Percentiles rank a stretch among this genome's conserved stretches.
These are phyloP conservation scores for Podaxis carcinomalis DNA, from an alignment of 768 basidiomycete genomes.

Conservation along the genomic window DNA sequence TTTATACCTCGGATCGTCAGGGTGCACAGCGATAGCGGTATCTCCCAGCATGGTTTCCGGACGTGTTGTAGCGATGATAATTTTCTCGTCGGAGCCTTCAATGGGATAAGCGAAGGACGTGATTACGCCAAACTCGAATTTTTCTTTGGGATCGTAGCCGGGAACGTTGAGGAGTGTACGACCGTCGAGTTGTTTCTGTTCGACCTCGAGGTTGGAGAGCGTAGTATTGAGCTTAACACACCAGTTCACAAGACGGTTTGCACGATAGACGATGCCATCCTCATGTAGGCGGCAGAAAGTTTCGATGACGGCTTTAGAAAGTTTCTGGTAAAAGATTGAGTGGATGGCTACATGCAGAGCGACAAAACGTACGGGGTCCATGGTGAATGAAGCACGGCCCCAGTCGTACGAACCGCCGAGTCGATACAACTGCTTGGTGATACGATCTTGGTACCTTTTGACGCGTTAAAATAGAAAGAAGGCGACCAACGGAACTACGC, in stretches of 20 bases:
- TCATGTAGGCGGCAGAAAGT: constrained; percentile 90
- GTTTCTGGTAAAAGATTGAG: constrained; percentile 34
- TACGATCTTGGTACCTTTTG: constrained; percentile 83
- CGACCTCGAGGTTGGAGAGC: constrained; percentile 97
- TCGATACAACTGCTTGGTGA: constrained; percentile 83
- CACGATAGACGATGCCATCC: constrained; percentile 89
- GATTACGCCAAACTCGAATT: constrained; percentile 95
- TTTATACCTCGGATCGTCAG: constrained; percentile 87
- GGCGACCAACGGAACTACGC: constrained; percentile 23
- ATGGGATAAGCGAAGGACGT: constrained; percentile 95
- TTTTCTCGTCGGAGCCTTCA: constrained; percentile 88
- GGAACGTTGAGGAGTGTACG: constrained; percentile 86
- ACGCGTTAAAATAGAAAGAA: neutral
- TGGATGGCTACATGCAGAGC: neutral
- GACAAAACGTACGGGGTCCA: constrained; percentile 65
- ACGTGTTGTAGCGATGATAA: constrained; percentile 94
- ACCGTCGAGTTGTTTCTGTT: constrained; percentile 84
- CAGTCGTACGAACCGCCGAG: constrained; percentile 95
- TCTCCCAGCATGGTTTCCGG: constrained; percentile 99
- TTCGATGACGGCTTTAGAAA: constrained; percentile 86
- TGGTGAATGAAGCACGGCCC: constrained; percentile 92
- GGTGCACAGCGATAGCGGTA: constrained; percentile 95
- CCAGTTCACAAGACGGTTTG: constrained; percentile 97
- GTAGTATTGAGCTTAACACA: constrained; percentile 95
- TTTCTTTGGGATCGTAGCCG: constrained; percentile 92